These are phyloP conservation scores for Cucurbitaria berberidis DNA, from an alignment of 2,329 filamentous ascomycete species.

Conservation along the genomic window DNA sequence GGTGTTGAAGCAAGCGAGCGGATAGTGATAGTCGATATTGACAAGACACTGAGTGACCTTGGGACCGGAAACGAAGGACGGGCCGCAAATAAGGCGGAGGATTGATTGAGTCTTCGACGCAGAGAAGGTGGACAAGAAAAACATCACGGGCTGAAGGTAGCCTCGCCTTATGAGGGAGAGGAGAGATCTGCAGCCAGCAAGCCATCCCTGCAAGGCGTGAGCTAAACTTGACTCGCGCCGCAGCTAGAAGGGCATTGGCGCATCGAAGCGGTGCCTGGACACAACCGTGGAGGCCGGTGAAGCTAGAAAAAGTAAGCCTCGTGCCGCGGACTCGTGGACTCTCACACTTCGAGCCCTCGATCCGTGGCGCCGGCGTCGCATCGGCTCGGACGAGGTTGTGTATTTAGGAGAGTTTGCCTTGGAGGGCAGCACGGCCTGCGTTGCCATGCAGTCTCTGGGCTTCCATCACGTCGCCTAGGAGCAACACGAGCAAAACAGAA, in stretches of 20 bases:
- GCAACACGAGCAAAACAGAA: not conserved
- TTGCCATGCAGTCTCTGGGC: constrained; percentile 14
- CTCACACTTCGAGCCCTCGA: constrained; percentile 15
- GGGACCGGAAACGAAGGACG: constrained; percentile 23
- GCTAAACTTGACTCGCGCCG: constrained; percentile 29
- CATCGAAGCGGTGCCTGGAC: constrained; percentile 15
- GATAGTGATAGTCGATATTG: constrained; percentile 33
- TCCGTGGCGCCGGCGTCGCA: constrained; percentile 25
- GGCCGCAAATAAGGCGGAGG: constrained; percentile 19
- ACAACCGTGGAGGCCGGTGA: constrained; percentile 20
- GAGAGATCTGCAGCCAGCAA: constrained; percentile 21
- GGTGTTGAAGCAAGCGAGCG: constrained; percentile 37
- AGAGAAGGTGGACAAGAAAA: constrained; percentile 22
- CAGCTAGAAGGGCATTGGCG: constrained; percentile 15
- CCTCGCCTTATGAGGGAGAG: constrained; percentile 26
- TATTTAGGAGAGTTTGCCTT: constrained; percentile 12
- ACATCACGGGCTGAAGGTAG: constrained; percentile 11
- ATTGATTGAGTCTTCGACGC: constrained; percentile 21
- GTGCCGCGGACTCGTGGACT: constrained; percentile 15
- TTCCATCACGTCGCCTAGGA: constrained; percentile 1
- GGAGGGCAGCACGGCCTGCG: constrained; percentile 11
- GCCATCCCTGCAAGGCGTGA: constrained; percentile 21
- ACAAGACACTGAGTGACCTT: constrained; percentile 38
- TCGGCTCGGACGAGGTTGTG: constrained; percentile 10
- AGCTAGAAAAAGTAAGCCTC: constrained; percentile 17